Evolutionary conservation across 768 basidiomycete species (phyloP).

Genomic region (Kwoniella newhampshirensis): DNA sequence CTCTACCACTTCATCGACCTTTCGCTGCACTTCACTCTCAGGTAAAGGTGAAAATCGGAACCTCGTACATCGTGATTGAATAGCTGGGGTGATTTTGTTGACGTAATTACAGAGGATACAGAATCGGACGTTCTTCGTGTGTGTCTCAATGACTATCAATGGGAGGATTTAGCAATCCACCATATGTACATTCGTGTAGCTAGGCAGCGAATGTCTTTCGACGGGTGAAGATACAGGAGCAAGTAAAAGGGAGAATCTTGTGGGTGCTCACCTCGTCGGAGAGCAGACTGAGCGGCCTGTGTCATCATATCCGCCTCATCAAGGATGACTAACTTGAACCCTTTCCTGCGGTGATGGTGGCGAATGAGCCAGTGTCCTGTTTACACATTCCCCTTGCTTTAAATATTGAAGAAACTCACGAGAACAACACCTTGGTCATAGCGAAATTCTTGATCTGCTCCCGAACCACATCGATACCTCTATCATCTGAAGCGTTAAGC

Average conservation of each 20-base stretch:
- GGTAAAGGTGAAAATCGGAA: slow-evolving; percentile 96
- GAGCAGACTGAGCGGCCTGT: slow-evolving; percentile 89
- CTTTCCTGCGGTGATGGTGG: slow-evolving; percentile 61
- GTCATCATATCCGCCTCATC: slow-evolving; percentile 99
- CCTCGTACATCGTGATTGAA: slow-evolving; percentile 96
- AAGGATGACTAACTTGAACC: slow-evolving; percentile 94
- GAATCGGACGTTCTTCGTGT: slow-evolving; percentile 97
- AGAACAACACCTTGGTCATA: slow-evolving; percentile 79
- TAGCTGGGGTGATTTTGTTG: slow-evolving; percentile 97
- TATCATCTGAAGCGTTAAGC: slow-evolving; percentile 96
- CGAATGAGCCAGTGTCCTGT: slow-evolving; percentile 2
- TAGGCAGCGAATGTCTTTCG: no score
- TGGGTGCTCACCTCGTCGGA: slow-evolving; percentile 66
- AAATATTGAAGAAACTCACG: slow-evolving; percentile 40
- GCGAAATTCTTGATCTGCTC: slow-evolving; percentile 99
- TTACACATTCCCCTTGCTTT: background rate
- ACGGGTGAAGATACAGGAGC: background rate
- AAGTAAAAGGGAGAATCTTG: background rate
- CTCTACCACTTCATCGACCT: slow-evolving; percentile 73
- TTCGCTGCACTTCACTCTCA: slow-evolving; percentile 76
- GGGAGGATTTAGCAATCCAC: slow-evolving; percentile 2
- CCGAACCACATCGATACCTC: slow-evolving; percentile 96
- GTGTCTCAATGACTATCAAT: slow-evolving; percentile 82
- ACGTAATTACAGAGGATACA: slow-evolving; percentile 99
- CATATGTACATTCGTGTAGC: no score